Evolutionary conservation across 495 filamentous ascomycete species (phyloP).

Genomic region (Neurospora sp.): DNA sequence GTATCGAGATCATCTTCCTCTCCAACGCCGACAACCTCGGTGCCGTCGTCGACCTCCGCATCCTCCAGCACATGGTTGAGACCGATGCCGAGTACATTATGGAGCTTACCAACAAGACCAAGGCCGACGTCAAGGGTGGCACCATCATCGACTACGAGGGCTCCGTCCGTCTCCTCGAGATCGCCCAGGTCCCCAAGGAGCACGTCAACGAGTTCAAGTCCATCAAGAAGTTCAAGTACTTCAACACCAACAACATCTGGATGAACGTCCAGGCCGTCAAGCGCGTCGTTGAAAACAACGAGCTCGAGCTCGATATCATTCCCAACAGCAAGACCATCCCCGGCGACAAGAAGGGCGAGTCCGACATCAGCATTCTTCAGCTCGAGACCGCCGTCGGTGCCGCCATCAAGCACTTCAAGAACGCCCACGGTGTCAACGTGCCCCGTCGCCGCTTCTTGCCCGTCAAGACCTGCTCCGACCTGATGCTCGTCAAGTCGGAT

Average conservation of each 20-base stretch:
- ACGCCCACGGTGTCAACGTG: conserved; percentile 98
- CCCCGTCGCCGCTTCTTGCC: conserved; percentile 96
- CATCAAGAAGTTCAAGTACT: conserved; percentile 99
- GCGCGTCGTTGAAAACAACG: conserved; percentile 96
- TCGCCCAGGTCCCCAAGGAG: conserved; percentile 99
- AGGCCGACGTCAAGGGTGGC: conserved; percentile 99
- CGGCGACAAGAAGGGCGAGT: conserved; percentile 98
- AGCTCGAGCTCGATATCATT: conserved; percentile 99
- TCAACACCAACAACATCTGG: conserved; percentile 99
- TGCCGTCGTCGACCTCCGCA: conserved; percentile 92
- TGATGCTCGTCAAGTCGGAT: conserved; percentile 99
- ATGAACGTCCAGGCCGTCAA: conserved; percentile 96
- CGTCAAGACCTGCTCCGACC: conserved; percentile 99
- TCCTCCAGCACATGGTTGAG: conserved; percentile 98
- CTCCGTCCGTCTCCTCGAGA: conserved; percentile 90
- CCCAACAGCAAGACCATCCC: conserved; percentile 98
- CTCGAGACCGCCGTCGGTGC: conserved; percentile 98
- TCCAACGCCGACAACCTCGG: conserved; percentile 99
- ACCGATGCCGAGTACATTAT: conserved; percentile 96
- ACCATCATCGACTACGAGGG: conserved; percentile 99
- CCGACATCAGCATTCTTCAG: conserved; percentile 93
- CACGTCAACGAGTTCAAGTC: conserved; percentile 99
- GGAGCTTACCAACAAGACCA: conserved; percentile 99
- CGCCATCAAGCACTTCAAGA: conserved; percentile 96
- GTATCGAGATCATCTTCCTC: conserved; percentile 96